Conservation (phyloP, 371 early-diverging fungal species). For the Mortierella sp. region DNA sequence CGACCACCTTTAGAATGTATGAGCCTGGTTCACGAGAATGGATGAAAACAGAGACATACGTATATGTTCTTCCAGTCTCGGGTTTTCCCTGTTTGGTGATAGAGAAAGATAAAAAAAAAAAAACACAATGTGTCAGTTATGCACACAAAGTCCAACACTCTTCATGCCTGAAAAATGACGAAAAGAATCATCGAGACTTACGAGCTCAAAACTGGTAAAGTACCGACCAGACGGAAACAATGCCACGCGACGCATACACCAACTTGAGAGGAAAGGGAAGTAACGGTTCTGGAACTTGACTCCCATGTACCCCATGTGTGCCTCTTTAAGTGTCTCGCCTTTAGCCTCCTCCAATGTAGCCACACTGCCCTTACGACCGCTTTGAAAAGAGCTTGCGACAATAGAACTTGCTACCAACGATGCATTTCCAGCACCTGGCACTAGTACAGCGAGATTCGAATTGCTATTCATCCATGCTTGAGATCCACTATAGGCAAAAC, state of each 20-base stretch:
- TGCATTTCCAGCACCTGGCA: constrained; percentile 1
- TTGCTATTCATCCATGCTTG: constrained; percentile 34
- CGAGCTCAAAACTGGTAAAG: constrained; percentile 64
- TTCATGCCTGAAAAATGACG: background rate
- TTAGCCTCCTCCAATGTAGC: constrained; percentile 46
- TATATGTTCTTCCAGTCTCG: constrained; percentile 62
- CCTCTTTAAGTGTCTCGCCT: constrained; percentile 55
- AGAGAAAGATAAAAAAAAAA: background rate
- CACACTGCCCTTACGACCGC: constrained; percentile 41
- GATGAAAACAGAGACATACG: constrained; percentile 61
- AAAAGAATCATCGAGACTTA: constrained; percentile 11
- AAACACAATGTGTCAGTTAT: background rate
- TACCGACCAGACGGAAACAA: constrained; percentile 68
- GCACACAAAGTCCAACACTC: background rate
- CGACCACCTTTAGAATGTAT: constrained; percentile 66
- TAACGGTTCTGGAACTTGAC: constrained; percentile 66
- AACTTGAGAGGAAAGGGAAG: constrained; percentile 65
- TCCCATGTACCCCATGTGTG: constrained; percentile 69
- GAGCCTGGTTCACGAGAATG: constrained; percentile 62
- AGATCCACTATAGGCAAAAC: constrained; percentile 22
- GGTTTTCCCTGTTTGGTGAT: constrained; percentile 56
- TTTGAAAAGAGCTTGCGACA: constrained; percentile 3
- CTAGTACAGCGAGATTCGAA: constrained; percentile 18
- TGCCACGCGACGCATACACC: constrained; percentile 72
- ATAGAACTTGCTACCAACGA: constrained; percentile 1